Base-by-base conservation (phyloP, 2,329 filamentous ascomycete genomes). In the Coniochaeta sp. region DNA sequence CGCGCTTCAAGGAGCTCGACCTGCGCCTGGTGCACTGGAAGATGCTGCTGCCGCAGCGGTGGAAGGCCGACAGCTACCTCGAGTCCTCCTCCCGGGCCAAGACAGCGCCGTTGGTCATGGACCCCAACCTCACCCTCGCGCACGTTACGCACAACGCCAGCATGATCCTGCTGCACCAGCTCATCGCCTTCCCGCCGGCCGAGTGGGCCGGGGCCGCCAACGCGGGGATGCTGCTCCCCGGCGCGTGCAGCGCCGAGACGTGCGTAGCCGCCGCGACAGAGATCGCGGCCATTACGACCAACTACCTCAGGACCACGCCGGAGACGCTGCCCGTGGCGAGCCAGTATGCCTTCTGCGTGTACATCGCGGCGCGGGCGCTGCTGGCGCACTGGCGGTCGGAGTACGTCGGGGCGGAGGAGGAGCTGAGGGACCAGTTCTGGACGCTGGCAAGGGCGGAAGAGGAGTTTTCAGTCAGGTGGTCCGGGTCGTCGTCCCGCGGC, bases 121-220 rank as follows among this genome's bases (percentile, higher is more conserved):
- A 80, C 58, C 78, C 78, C 0, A 80, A 80, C 42, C 66, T 80
- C 14, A 79, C 78, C 0, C 64, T 79, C 0, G 78, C 78, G 0
- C 77, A 80, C 28, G 70, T 77, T n/a, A 80, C 77, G 0, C 78
- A 80, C 38, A 80, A 80, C 58, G 74, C 76, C 0, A 77, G 77
- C 0, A 78, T 79, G 69, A 78, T 80, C 32, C 67, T 80, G 0
- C 65, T 80, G 0, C 78, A 80, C 55, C 77, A 80, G 40, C 68
- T 70, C 5, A 79, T 80, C 47, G 78, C 77, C 0, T 80, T 77
- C 44, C 76, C 75, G 0, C 67, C 65, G 1, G 62, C 61, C 0
- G 65, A 72, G 2, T 70, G 68, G 70, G 65, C 63, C 59, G 16
- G 4, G 3, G 19, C 19, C 12, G 56, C 57, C 66, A 68, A 72